phyloP scores from a whole-genome alignment of 495 filamentous ascomycete genomes.

The Rhypophila decipiens region DNA sequence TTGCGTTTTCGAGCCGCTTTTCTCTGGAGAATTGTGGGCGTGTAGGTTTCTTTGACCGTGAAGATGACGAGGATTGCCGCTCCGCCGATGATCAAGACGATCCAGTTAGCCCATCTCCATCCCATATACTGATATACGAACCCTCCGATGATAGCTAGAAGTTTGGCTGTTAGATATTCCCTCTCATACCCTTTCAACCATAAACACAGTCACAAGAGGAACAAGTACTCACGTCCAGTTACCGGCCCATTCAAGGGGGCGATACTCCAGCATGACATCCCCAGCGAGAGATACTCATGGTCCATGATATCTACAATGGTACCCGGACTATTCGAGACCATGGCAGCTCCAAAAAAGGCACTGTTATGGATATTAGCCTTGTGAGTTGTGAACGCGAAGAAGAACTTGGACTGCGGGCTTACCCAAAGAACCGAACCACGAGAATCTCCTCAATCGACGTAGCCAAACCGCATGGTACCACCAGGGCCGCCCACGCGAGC shows the following conservation, averaged over 20 bases:
- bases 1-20: slow-evolving; percentile 65
- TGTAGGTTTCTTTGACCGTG: slow-evolving; percentile 68
- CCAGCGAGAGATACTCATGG: slow-evolving; percentile 62
- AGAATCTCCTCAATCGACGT: slow-evolving; percentile 58
- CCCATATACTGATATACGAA: slow-evolving; percentile 71
- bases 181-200: no score
- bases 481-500: slow-evolving; percentile 55
- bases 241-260: slow-evolving; percentile 75
- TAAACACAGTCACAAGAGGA: no score
- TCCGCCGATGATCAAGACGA: slow-evolving; percentile 63
- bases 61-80: slow-evolving; percentile 46
- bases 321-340: slow-evolving; percentile 76
- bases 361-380: slow-evolving; percentile 17
- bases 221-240: no score
- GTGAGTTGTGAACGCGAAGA: neutral
- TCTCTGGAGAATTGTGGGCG: slow-evolving; percentile 61
- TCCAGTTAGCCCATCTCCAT: slow-evolving; percentile 83
- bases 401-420: slow-evolving; percentile 11
- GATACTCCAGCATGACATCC: slow-evolving; percentile 68
- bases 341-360: slow-evolving; percentile 69
- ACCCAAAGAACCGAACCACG: slow-evolving; percentile 66
- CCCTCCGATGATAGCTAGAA: slow-evolving; percentile 68
- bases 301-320: slow-evolving; percentile 74
- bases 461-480: slow-evolving; percentile 67
- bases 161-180: no score